Base-by-base conservation (phyloP, 2,329 filamentous ascomycete genomes). In the Trichoderma polysporum region DNA sequence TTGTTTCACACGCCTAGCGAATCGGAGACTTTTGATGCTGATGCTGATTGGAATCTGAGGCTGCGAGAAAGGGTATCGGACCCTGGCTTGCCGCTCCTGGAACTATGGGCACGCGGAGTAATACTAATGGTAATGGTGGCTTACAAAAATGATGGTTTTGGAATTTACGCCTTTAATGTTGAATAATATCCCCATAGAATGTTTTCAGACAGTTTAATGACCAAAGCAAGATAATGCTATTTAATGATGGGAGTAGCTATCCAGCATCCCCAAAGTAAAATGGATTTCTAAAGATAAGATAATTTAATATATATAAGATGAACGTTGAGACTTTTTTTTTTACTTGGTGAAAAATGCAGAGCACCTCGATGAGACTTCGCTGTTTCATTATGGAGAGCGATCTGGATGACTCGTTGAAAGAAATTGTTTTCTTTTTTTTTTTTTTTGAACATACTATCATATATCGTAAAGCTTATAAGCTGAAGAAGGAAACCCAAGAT, bases 151-250 rank as follows among this genome's bases (percentile, higher is more conserved):
- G 58, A 61, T n/a, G 58, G 17, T 49, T 41, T 39, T 49, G 31
- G 31, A 25, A 39, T 39, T 61, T 19, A 62, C n/a, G 59, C 49
- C 50, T 61, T 50, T 62, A 12, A 62, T 62, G 59, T 53, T 62
- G n/a, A 41, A 53, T 31, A 41, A 62, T 62, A 41, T 52, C 50
- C 59, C 59, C 31, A 62, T 62, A 62, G 59, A 57, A 35, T 25
- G 47, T 15, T 22, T 29, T 17, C 15, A 25, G 27, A 9, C 33
- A 50, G 12, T 17, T 19, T 41, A 29, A 53, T 39, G 33, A 53
- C 8, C 22, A 19, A 22, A 33, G 31, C 12, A 53, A 41, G 22
- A 17, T 47, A 5, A 13, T 33, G 2, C 27, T 19, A 15, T 22
- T 33, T 17, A 19, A 45, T 22, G 1, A n/a, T n/a, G n/a, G n/a